Percentiles rank a stretch among this genome's conserved stretches.
Conservation (phyloP, 208 protist species). For the Phytomonas francai region DNA sequence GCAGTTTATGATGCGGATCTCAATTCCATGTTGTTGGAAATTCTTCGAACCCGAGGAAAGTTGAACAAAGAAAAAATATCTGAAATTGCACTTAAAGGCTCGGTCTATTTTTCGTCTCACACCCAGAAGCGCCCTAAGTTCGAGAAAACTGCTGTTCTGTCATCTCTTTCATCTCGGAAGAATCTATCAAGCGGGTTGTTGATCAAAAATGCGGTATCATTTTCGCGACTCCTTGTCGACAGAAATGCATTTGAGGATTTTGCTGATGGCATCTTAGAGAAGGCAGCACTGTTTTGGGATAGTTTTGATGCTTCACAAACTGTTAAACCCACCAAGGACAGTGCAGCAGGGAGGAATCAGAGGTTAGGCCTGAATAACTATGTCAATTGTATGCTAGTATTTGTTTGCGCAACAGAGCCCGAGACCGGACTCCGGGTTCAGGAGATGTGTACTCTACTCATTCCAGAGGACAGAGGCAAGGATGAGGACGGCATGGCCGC, state of each 20-base stretch:
- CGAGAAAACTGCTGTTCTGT: neutral
- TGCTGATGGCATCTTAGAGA: slow-evolving; percentile 18
- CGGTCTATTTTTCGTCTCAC: neutral
- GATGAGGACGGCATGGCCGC: neutral
- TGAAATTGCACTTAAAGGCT: slow-evolving; percentile 9
- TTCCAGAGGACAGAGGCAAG: slow-evolving; percentile 10
- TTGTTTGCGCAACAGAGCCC: slow-evolving; percentile 4
- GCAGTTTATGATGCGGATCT: slow-evolving; percentile 6
- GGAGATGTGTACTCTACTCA: neutral
- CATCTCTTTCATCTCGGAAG: neutral
- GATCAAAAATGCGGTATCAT: slow-evolving; percentile 53
- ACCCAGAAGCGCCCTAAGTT: neutral
- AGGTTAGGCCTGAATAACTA: neutral
- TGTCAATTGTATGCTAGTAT: slow-evolving; percentile 4
- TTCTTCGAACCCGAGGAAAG: neutral
- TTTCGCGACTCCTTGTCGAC: slow-evolving; percentile 41
- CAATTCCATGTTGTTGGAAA: neutral
- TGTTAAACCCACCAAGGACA: neutral
- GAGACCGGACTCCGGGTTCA: neutral
- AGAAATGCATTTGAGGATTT: slow-evolving; percentile 44
- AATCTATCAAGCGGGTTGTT: slow-evolving; percentile 16
- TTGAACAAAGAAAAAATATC: neutral
- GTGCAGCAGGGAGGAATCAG: neutral
- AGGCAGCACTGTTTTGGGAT: slow-evolving; percentile 28
- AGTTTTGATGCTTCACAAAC: slow-evolving; percentile 19